Evolutionary conservation across 2,329 filamentous ascomycete genomes (phyloP).

Genomic region (Tothia fuscella): DNA sequence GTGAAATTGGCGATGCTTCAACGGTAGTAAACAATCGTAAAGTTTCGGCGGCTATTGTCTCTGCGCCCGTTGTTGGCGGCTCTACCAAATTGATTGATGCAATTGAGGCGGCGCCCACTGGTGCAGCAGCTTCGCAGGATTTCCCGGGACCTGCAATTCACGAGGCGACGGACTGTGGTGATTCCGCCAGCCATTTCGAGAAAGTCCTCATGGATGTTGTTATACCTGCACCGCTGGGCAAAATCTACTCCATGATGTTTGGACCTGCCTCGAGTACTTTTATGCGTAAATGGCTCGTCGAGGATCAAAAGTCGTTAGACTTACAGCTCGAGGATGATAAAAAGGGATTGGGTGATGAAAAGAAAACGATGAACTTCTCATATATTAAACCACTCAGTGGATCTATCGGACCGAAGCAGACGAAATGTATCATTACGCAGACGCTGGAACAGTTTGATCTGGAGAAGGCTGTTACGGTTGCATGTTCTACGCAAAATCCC

Average conservation of each 20-base stretch:
- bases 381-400: conserved; percentile 87
- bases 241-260: conserved; percentile 81
- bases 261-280: conserved; percentile 67
- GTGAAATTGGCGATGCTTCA: conserved; percentile 32
- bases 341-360: conserved; percentile 62
- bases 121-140: conserved; percentile 37
- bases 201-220: conserved; percentile 75
- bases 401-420: conserved; percentile 82
- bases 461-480: conserved; percentile 76
- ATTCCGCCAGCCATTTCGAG: conserved; percentile 69
- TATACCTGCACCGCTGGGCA: conserved; percentile 77
- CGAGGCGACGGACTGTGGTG: conserved; percentile 72
- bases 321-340: conserved; percentile 73
- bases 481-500: conserved; percentile 74
- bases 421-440: conserved; percentile 84
- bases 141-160: conserved; percentile 81
- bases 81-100: conserved; percentile 20
- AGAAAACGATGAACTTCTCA: conserved; percentile 60
- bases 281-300: conserved; percentile 75
- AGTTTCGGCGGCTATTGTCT: conserved; percentile 45
- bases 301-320: conserved; percentile 83
- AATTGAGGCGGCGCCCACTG: conserved; percentile 11
- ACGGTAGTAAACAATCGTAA: conserved; percentile 48
- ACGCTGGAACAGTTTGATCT: conserved; percentile 74
- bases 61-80: conserved; percentile 27